Base-by-base conservation (phyloP, 192 early-diverging fungal genomes). In the Rhizoclosmatium sp. region DNA sequence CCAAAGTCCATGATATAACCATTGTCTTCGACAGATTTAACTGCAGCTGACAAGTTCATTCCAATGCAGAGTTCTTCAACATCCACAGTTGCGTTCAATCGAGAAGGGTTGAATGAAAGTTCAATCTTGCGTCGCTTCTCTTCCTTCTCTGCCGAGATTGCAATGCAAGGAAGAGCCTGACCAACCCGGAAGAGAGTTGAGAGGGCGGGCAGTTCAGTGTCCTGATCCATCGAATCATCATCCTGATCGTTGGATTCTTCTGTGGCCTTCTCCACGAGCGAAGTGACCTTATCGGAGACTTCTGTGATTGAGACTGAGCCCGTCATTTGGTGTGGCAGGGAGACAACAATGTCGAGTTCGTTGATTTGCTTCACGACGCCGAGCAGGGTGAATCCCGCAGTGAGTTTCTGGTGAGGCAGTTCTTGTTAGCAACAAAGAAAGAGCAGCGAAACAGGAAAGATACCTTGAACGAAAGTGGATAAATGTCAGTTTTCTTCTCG, bases 21-120 rank as follows among this genome's bases (percentile, higher is more conserved):
- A 78, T 95, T 95, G 85, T 99, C 97, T 84, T 99, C 96, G 2
- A 94, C 88, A 78, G 93, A 94, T 69, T 91, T 82, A 23, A 99
- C 89, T 47, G 73, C 78, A n/a, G 73, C 73, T 3, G 46, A 41
- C 40, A 75, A 46, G 16, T 5, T 39, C 85, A 93, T 86, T 47
- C 95, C 96, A 47, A 89, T 83, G 46, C 89, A 83, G 56, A 97
- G 69, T 67, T 95, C 95, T 1, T 85, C 82, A 0, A 81, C 69
- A 44, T 85, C 83, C 44, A 97, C 82, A 16, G 12, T 88, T 12
- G 82, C 83, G 83, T 98, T 98, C 65, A 95, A 89, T 60, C 90
- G 83, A 48, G 90, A 85, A 21, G 97, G 96, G 82, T 92, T 89
- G 76, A 97, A 69, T 12, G 89, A 92, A 54, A 98, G 90, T 67